These are phyloP conservation scores for Talaromyces sp. DNA, from an alignment of 2,329 filamentous ascomycete species.

Conservation along the genomic window DNA sequence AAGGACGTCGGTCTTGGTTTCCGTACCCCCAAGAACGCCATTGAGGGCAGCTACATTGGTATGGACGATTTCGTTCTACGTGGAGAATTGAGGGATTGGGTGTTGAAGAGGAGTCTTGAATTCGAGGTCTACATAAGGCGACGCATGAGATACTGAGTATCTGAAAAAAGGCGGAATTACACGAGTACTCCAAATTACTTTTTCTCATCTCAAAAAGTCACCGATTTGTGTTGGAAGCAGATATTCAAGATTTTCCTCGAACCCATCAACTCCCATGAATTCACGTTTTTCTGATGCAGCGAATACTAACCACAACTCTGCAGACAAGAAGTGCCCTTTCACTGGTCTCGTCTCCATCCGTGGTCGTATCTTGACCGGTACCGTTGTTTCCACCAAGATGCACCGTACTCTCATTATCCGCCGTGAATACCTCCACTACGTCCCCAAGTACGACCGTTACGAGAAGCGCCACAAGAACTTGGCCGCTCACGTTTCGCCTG, in stretches of 20 bases:
- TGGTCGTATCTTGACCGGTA: conserved; percentile 99
- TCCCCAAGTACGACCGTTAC: conserved; percentile 99
- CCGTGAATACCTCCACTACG: conserved; percentile 99
- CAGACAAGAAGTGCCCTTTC: conserved; percentile 99
- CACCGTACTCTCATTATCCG: conserved; percentile 99
- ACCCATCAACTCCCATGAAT: conserved; percentile 2
- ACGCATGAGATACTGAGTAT: background rate
- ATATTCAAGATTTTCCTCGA: conserved; percentile 12
- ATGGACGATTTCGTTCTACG: conserved; percentile 50
- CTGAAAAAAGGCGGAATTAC: background rate
- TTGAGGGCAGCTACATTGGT: conserved; percentile 99
- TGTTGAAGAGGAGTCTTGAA: conserved; percentile 8
- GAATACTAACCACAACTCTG: conserved; percentile 27
- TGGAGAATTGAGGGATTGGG: background rate
- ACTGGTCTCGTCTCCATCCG: conserved; percentile 98
- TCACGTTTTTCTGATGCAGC: background rate
- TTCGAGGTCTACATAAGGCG: background rate
- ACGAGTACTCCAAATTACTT: background rate
- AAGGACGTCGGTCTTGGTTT: conserved; percentile 99
- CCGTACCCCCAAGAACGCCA: conserved; percentile 96
- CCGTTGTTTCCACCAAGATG: conserved; percentile 99
- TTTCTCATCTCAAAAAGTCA: background rate
- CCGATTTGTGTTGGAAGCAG: background rate
- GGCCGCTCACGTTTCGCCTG: conserved; percentile 95
- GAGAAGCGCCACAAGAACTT: conserved; percentile 99